Evolutionary conservation across 2,329 filamentous ascomycete species (phyloP).

Genomic region (Cercospora sp.): DNA sequence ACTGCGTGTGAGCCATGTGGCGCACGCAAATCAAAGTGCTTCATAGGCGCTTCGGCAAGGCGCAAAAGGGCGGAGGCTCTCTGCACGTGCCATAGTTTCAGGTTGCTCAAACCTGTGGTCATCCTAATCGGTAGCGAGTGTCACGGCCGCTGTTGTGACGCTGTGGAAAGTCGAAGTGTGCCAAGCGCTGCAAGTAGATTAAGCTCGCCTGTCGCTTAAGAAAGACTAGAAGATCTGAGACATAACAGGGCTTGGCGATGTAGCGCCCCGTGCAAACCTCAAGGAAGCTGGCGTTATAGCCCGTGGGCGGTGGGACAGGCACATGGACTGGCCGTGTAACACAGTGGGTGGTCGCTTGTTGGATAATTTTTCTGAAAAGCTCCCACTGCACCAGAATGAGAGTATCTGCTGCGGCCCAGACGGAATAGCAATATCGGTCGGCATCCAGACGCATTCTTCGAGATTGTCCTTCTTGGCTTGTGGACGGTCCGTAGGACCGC

Average conservation of each 20-base stretch:
- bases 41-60: slow-evolving; percentile 15
- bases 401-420: neutral
- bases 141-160: slow-evolving; percentile 6
- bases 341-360: neutral
- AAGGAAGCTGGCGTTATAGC: neutral
- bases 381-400: neutral
- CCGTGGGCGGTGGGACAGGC: neutral
- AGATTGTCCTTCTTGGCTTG: neutral
- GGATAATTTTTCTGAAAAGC: neutral
- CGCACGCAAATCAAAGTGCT: slow-evolving; percentile 5
- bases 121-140: slow-evolving; percentile 5
- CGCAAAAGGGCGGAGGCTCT: slow-evolving; percentile 2
- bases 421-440: neutral
- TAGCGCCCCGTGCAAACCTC: slow-evolving; percentile 6
- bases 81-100: slow-evolving; percentile 11
- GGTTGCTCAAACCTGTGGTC: slow-evolving; percentile 2
- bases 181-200: slow-evolving; percentile 26
- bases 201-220: slow-evolving; percentile 20
- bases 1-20: slow-evolving; percentile 24
- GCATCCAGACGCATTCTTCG: neutral
- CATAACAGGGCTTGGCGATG: slow-evolving; percentile 14
- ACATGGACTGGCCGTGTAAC: neutral
- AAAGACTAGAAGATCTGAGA: slow-evolving; percentile 22
- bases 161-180: slow-evolving; percentile 4
- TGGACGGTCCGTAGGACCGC: neutral